phyloP scores from a whole-genome alignment of 108 stramenopile genomes.

The Thalassiosira profunda region DNA sequence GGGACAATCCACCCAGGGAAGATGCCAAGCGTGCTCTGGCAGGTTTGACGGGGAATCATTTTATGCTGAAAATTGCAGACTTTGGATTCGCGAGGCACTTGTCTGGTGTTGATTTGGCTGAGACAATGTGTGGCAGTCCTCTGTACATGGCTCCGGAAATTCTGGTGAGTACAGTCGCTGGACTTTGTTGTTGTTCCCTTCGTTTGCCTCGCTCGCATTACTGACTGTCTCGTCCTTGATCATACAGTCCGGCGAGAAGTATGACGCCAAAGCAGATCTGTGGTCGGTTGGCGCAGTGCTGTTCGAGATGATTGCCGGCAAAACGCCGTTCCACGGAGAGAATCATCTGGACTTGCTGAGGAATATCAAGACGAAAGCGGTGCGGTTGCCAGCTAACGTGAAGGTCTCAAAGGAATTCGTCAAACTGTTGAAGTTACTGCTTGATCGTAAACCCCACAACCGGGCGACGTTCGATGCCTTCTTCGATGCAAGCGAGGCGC shows the following conservation, averaged over 20 bases:
- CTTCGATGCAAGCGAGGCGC: slow-evolving; percentile 74
- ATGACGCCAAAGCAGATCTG: slow-evolving; percentile 97
- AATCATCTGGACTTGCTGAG: slow-evolving; percentile 91
- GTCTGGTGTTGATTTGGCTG: slow-evolving; percentile 90
- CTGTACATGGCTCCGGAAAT: slow-evolving; percentile 99
- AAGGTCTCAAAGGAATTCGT: slow-evolving; percentile 84
- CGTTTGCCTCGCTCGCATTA: neutral
- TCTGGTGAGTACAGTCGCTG: slow-evolving; percentile 37
- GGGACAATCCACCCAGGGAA: slow-evolving; percentile 60
- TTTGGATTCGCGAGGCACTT: slow-evolving; percentile 99
- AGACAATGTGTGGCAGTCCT: slow-evolving; percentile 97
- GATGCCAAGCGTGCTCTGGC: no score
- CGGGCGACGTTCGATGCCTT: slow-evolving; percentile 87
- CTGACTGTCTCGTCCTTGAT: neutral
- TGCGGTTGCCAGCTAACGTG: slow-evolving; percentile 86
- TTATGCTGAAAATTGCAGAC: slow-evolving; percentile 95
- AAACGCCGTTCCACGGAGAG: slow-evolving; percentile 90
- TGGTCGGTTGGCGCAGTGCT: slow-evolving; percentile 98
- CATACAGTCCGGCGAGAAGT: slow-evolving; percentile 61
- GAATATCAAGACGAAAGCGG: slow-evolving; percentile 88
- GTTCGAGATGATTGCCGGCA: slow-evolving; percentile 96
- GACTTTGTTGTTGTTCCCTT: neutral
- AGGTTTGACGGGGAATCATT: slow-evolving; percentile 51
- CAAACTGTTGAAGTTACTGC: slow-evolving; percentile 70
- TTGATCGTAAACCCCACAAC: slow-evolving; percentile 79